Percentiles rank a stretch among this genome's conserved stretches.
phyloP scores from a whole-genome alignment of 257 asterid species.

The Mitragyna speciosa region DNA sequence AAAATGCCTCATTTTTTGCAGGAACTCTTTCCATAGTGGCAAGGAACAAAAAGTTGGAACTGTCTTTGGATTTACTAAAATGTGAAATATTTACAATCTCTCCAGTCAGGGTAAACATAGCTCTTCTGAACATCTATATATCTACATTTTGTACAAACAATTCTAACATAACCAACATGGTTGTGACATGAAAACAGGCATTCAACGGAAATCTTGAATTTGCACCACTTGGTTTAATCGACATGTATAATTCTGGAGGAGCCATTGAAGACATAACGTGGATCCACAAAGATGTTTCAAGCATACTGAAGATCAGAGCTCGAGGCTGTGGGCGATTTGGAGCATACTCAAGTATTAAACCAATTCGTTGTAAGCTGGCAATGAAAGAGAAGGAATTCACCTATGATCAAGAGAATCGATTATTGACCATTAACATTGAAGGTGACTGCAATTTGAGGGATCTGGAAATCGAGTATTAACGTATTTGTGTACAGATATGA shows the following conservation, averaged over 20 bases:
- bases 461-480: slow-evolving; percentile 28
- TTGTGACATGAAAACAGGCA: slow-evolving; percentile 23
- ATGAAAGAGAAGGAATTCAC: slow-evolving; percentile 39
- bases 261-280: slow-evolving; percentile 35
- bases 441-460: slow-evolving; percentile 43
- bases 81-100: slow-evolving; percentile 65
- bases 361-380: slow-evolving; percentile 45
- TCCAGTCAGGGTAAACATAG: slow-evolving; percentile 43
- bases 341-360: slow-evolving; percentile 62
- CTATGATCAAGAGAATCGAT: slow-evolving; percentile 42
- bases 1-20: not conserved
- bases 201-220: slow-evolving; percentile 27
- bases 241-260: slow-evolving; percentile 60
- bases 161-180: not conserved
- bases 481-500: not conserved
- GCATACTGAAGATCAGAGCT: slow-evolving; percentile 33
- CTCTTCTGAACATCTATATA: not conserved
- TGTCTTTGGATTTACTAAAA: slow-evolving; percentile 38
- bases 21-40: slow-evolving; percentile 39
- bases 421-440: slow-evolving; percentile 48
- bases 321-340: slow-evolving; percentile 67
- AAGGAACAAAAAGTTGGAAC: slow-evolving; percentile 29
- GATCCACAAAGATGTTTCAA: slow-evolving; percentile 9
- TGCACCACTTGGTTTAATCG: slow-evolving; percentile 48
- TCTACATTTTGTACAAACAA: not conserved